Conservation (phyloP, 352 stramenopile genomes). For the Halophytophthora polymorphica region DNA sequence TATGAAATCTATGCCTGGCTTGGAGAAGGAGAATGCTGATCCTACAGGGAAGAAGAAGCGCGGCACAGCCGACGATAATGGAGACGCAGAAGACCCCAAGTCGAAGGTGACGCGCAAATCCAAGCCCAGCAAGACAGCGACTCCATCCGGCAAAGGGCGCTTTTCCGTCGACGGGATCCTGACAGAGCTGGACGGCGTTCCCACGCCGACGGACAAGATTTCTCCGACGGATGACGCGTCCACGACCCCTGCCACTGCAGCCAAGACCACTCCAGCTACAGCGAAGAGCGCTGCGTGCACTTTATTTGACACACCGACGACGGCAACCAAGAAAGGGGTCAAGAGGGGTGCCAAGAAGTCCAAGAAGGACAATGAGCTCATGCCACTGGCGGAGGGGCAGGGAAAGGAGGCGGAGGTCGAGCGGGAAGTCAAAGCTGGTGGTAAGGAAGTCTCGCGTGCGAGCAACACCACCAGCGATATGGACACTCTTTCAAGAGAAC, state of each 20-base stretch:
- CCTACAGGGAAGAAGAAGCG: constrained; percentile 23
- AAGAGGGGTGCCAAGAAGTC: constrained; percentile 19
- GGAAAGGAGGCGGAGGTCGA: constrained; percentile 15
- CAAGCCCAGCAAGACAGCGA: constrained; percentile 27
- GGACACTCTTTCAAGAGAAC: constrained; percentile 16
- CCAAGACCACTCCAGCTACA: constrained; percentile 8
- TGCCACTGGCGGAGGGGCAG: constrained; percentile 8
- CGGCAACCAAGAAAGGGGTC: constrained; percentile 12
- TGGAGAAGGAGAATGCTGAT: neutral
- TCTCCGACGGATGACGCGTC: constrained; percentile 4
- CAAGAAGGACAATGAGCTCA: constrained; percentile 8
- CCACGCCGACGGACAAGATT: constrained; percentile 38
- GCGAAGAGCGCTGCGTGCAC: constrained; percentile 40
- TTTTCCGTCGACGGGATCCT: constrained; percentile 61
- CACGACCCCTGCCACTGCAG: constrained; percentile 6
- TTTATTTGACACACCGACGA: constrained; percentile 59
- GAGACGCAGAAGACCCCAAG: constrained; percentile 20
- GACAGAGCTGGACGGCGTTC: constrained; percentile 52
- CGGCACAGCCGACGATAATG: constrained; percentile 14
- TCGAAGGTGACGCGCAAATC: constrained; percentile 21
- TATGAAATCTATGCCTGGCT: constrained; percentile 6
- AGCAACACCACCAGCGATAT: constrained; percentile 20
- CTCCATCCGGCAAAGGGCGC: constrained; percentile 22
- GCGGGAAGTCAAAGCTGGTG: constrained; percentile 7
- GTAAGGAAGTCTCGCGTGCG: constrained; percentile 17